Percentiles rank a stretch among this genome's conserved stretches.
Conservation (phyloP, 176 grass and related monocot species). For the Bothriochloa decipiens region DNA sequence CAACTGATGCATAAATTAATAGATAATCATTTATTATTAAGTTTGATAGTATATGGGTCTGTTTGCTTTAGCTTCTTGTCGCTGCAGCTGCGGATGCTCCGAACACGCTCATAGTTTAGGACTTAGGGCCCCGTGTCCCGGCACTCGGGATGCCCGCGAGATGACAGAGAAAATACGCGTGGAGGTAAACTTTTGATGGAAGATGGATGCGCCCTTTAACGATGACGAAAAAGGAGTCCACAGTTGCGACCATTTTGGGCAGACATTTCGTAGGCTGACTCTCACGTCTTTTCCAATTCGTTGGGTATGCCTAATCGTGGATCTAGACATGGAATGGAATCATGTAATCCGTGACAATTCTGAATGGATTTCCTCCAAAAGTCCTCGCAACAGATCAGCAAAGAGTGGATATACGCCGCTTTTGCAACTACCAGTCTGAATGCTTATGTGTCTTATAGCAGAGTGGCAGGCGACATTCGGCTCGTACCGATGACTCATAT, state of each 20-base stretch:
- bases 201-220: neutral
- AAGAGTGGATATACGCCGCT: neutral
- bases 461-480: neutral
- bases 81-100: too few species aligned
- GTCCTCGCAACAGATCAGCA: slow-evolving; percentile 27
- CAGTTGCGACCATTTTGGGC: neutral
- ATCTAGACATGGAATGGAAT: neutral
- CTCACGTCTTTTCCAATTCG: neutral
- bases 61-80: too few species aligned
- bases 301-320: slow-evolving; percentile 10
- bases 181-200: slow-evolving; percentile 8
- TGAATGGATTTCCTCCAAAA: neutral
- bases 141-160: neutral
- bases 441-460: neutral
- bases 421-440: neutral
- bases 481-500: slow-evolving; percentile 45
- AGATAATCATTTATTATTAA: too few species aligned
- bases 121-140: too few species aligned
- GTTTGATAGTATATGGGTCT: too few species aligned
- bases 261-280: neutral
- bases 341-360: neutral
- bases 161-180: neutral
- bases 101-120: too few species aligned
- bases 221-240: neutral
- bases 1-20: too few species aligned